Evolutionary conservation across 805 yeast species (phyloP).

Genomic region (Teunomyces stri): DNA sequence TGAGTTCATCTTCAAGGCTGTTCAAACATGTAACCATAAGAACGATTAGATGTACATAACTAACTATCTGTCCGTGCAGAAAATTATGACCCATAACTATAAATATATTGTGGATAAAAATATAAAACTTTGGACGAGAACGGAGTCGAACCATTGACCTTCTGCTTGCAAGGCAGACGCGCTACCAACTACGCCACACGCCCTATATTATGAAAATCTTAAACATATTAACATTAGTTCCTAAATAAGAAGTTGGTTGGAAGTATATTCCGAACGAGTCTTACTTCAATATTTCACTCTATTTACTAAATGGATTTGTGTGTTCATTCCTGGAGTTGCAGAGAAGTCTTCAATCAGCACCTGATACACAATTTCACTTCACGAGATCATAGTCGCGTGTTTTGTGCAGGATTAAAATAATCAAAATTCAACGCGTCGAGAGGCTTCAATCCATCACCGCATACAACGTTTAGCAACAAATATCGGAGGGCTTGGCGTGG

Average conservation of each 20-base stretch:
- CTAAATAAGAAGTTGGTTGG: no score
- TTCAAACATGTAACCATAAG: no score
- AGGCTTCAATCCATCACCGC: neutral
- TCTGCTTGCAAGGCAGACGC: conserved; percentile 76
- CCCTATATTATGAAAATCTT: conserved; percentile 33
- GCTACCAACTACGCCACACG: conserved; percentile 84
- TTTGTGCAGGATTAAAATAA: neutral
- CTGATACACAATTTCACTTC: no score
- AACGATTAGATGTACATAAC: no score
- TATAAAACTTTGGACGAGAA: conserved; percentile 55
- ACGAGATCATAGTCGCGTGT: neutral
- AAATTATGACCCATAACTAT: no score
- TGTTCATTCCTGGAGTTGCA: no score
- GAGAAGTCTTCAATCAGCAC: no score
- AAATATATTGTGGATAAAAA: conserved; percentile 2
- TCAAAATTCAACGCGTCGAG: conserved; percentile 1
- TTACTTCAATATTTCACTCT: no score
- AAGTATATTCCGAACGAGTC: no score
- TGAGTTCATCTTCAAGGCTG: no score
- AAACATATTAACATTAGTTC: neutral
- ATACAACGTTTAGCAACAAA: neutral
- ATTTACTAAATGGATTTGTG: no score
- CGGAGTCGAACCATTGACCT: conserved; percentile 79
- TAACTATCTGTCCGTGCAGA: no score
- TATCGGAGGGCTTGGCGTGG: neutral